Percentiles rank a stretch among this genome's conserved stretches.
Conservation (phyloP, 805 yeast genomes). For the Torulaspora franciscae region DNA sequence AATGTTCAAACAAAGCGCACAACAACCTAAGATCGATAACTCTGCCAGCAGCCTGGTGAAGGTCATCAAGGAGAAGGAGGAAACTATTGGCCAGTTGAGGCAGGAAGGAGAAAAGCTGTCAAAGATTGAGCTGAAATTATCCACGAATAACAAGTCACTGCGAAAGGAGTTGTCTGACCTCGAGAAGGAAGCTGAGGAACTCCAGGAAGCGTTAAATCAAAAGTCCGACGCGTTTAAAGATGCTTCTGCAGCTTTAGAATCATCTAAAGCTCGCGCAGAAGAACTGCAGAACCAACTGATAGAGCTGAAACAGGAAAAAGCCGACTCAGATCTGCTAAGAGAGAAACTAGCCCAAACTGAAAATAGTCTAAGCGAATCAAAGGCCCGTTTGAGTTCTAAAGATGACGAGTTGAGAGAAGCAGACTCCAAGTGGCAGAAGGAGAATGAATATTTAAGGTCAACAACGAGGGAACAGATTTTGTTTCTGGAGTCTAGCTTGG, state of each 20-base stretch:
- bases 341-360: constrained; percentile 6
- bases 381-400: constrained; percentile 23
- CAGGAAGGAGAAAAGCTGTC: constrained; percentile 75
- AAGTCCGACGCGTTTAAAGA: constrained; percentile 25
- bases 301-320: constrained; percentile 10
- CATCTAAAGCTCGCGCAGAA: constrained; percentile 20
- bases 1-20: constrained; percentile 1
- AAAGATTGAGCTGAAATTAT: constrained; percentile 61
- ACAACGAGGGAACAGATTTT: constrained; percentile 44
- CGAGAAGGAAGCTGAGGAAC: constrained; percentile 34
- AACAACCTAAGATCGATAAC: background rate
- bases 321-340: constrained; percentile 6
- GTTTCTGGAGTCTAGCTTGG: constrained; percentile 65
- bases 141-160: constrained; percentile 60
- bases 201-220: constrained; percentile 15
- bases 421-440: constrained; percentile 22
- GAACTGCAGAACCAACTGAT: constrained; percentile 5
- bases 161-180: constrained; percentile 42
- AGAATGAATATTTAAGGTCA: constrained; percentile 26
- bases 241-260: constrained; percentile 25
- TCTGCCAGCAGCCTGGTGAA: constrained; percentile 23
- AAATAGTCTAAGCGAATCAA: constrained; percentile 15
- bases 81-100: constrained; percentile 57
- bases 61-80: constrained; percentile 42
- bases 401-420: constrained; percentile 29